These are phyloP conservation scores for Millerago galiae DNA, from an alignment of 805 yeast genomes.

Conservation along the genomic window DNA sequence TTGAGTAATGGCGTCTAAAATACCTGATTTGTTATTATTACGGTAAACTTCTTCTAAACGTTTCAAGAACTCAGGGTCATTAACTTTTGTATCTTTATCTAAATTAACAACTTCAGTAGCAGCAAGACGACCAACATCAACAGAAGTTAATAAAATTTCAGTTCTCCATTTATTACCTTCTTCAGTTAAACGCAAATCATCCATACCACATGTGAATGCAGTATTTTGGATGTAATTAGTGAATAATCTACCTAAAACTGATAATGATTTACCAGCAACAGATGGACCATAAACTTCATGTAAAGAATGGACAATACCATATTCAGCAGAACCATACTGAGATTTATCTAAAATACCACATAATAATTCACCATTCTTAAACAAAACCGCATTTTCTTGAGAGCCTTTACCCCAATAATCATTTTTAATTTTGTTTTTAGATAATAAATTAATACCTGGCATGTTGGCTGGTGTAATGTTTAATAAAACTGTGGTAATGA, in stretches of 20 bases:
- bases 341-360: constrained; percentile 96
- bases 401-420: constrained; percentile 93
- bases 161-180: constrained; percentile 90
- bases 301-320: constrained; percentile 92
- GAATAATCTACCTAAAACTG: constrained; percentile 91
- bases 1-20: constrained; percentile 92
- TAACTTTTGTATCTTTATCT: constrained; percentile 39
- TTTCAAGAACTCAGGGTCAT: constrained; percentile 72
- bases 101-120: constrained; percentile 93
- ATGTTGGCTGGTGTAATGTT: constrained; percentile 82
- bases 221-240: constrained; percentile 88
- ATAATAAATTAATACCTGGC: constrained; percentile 84
- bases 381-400: constrained; percentile 76
- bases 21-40: constrained; percentile 87
- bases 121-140: constrained; percentile 82
- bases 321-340: constrained; percentile 96
- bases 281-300: constrained; percentile 94
- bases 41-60: constrained; percentile 92
- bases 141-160: constrained; percentile 71
- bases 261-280: constrained; percentile 81
- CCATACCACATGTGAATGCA: constrained; percentile 99
- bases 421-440: constrained; percentile 85
- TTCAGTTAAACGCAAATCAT: constrained; percentile 83
- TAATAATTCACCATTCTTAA: constrained; percentile 79
- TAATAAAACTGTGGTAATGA: constrained; percentile 83